Base-by-base conservation (phyloP, 129 eudicot species). In the Flaveria brownii region DNA sequence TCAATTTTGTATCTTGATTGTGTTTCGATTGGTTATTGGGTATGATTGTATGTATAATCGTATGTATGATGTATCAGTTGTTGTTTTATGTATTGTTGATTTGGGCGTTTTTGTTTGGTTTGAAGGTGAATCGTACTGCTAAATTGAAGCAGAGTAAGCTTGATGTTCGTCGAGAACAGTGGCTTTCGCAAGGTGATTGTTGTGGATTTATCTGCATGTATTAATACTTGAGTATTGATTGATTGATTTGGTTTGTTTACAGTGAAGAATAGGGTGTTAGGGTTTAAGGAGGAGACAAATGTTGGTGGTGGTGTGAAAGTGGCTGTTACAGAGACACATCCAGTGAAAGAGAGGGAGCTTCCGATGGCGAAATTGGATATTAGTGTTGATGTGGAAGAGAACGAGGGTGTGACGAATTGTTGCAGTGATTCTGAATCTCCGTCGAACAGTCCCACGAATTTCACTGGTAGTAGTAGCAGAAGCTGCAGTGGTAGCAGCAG, bases 101-200 rank as follows among this genome's bases (percentile, higher is more conserved):
- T 63, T 79, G 22, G 2, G 39, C 2, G 5, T 55, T 47, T 68
- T 28, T 76, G 7, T 70, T 51, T 66, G 42, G 60, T 68, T 51
- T 78, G 64, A 61, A 92, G 97, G 96, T 82, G 45, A 92, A 92
- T 65, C 82, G 96, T 64, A 78, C 91, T 70, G 97, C 91, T 18
- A 87, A 85, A 81, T 78, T 89, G 87, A 86, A 89, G 85, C 97
- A 92, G 96, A 68, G 88, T 80, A 92, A 92, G 77, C 92, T 87
- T 50, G 96, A 89, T 85, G 93, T 84, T 73, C 97, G 97, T 55
- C 91, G 97, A 15, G 92, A 89, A 75, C 97, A 92, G 87, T 92
- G 92, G 92, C 89, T 92, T 33, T 89, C 97, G 36, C 91, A 89
- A 84, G 97, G 97, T 89, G 52, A 62, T 14, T 42, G 2, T 39